A percentile compares a stretch with the other conserved stretches of the same genome.
Conservation (phyloP, 2,329 filamentous ascomycete species). For the Botryosphaeria dothidea region DNA sequence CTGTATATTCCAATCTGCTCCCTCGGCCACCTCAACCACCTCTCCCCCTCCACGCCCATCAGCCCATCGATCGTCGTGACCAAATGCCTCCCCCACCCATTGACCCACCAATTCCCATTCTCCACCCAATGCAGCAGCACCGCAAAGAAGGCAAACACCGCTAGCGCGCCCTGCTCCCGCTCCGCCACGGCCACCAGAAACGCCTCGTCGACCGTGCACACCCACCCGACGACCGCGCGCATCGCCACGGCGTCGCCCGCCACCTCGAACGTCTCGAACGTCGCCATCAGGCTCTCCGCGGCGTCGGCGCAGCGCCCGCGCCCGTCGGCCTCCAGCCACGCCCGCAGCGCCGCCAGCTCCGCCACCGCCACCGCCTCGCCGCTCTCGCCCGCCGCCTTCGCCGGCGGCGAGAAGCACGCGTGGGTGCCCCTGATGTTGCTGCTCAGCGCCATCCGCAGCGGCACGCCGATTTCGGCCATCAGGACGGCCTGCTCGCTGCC, state of each 20-base stretch:
- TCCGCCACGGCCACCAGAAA: not conserved
- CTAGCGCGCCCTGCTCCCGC: not conserved
- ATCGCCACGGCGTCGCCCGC: not conserved
- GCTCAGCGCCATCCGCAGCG: slow-evolving; percentile 21
- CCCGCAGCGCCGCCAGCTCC: not conserved
- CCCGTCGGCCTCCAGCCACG: not conserved
- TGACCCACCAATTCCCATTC: slow-evolving; percentile 9
- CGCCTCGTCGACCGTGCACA: not conserved
- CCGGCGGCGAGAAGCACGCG: no score
- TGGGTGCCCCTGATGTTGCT: no score
- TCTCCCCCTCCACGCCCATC: not conserved
- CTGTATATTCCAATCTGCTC: slow-evolving; percentile 13
- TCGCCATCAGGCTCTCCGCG: not conserved
- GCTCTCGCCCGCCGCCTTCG: not conserved
- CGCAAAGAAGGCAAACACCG: slow-evolving; percentile 13
- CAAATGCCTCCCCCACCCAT: slow-evolving; percentile 15
- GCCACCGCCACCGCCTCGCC: not conserved
- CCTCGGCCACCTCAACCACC: slow-evolving; percentile 19
- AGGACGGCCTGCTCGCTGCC: slow-evolving; percentile 24
- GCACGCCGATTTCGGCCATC: slow-evolving; percentile 10
- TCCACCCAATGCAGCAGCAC: slow-evolving; percentile 13
- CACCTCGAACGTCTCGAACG: not conserved
- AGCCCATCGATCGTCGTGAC: slow-evolving; percentile 1
- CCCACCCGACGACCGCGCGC: not conserved
- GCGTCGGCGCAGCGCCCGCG: not conserved